phyloP scores from a whole-genome alignment of 176 grass and related monocot genomes.

The Raddia guianensis region DNA sequence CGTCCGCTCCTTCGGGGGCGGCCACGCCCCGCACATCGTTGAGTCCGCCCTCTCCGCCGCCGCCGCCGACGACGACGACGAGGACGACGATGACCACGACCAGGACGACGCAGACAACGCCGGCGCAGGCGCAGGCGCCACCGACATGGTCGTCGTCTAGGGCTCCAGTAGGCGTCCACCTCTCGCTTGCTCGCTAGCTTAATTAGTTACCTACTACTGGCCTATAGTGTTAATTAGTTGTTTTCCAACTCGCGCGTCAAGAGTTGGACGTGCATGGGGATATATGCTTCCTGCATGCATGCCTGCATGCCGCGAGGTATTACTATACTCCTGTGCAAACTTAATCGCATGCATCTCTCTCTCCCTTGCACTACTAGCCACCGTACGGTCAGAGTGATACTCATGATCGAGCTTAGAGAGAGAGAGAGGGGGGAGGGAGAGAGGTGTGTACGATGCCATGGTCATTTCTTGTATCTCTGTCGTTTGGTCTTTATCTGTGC shows the following conservation, averaged over 20 bases:
- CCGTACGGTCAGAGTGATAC: slow-evolving; percentile 24
- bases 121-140: background rate
- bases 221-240: background rate
- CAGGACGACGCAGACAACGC: slow-evolving; percentile 36
- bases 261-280: background rate
- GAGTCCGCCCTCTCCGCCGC: slow-evolving; percentile 55
- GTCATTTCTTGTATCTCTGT: slow-evolving; percentile 52
- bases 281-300: background rate
- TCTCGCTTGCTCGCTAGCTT: background rate
- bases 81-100: slow-evolving; percentile 48
- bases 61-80: slow-evolving; percentile 37
- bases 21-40: slow-evolving; percentile 81
- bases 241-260: background rate
- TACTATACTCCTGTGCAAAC: background rate
- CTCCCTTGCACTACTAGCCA: background rate
- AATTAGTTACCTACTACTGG: background rate
- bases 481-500: slow-evolving; percentile 60
- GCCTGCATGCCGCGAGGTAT: slow-evolving; percentile 22
- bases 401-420: background rate
- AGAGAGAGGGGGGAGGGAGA: background rate
- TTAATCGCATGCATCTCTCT: background rate
- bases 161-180: too few relatives aligned
- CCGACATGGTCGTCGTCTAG: slow-evolving; percentile 49
- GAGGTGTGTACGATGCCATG: slow-evolving; percentile 33
- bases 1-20: slow-evolving; percentile 26